A percentile compares a stretch with the other conserved stretches of the same genome.
Evolutionary conservation across 805 yeast species (phyloP).

Genomic region (Metschnikowia colocasiae): DNA sequence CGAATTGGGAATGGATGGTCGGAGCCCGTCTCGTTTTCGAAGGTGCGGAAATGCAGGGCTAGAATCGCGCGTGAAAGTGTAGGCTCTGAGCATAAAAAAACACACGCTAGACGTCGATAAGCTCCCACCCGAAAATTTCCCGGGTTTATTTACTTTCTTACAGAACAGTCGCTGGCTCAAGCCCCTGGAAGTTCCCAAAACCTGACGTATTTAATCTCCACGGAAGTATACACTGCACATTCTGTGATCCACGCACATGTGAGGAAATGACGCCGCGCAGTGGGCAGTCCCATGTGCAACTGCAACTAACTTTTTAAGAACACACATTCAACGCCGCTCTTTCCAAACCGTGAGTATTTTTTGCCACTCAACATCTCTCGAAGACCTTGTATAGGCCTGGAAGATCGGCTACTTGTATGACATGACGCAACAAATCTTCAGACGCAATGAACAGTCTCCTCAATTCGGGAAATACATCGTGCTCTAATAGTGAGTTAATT

Average conservation of each 20-base stretch:
- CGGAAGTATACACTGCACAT: background rate
- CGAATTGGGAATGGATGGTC: background rate
- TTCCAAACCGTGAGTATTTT: background rate
- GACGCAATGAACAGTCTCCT: constrained; percentile 67
- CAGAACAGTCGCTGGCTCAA: background rate
- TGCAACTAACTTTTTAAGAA: background rate
- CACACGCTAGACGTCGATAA: background rate
- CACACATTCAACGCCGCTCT: background rate
- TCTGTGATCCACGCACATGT: background rate
- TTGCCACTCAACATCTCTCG: constrained; percentile 66
- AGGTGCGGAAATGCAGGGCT: constrained; percentile 4
- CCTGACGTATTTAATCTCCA: background rate
- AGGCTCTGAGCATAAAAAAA: constrained; percentile 1
- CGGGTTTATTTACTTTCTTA: background rate
- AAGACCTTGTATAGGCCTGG: constrained; percentile 91
- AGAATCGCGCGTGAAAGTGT: constrained; percentile 4
- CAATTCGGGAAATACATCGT: constrained; percentile 60
- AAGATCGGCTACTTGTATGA: constrained; percentile 82
- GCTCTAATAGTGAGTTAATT: constrained; percentile 45
- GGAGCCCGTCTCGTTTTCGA: constrained; percentile 1
- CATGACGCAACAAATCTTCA: constrained; percentile 43
- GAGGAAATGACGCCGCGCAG: constrained; percentile 1
- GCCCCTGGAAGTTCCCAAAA: background rate
- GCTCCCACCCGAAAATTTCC: background rate
- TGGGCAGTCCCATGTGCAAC: background rate